Conservation (phyloP, 176 grass and related monocot genomes). For the Oropetium thomaeum region DNA sequence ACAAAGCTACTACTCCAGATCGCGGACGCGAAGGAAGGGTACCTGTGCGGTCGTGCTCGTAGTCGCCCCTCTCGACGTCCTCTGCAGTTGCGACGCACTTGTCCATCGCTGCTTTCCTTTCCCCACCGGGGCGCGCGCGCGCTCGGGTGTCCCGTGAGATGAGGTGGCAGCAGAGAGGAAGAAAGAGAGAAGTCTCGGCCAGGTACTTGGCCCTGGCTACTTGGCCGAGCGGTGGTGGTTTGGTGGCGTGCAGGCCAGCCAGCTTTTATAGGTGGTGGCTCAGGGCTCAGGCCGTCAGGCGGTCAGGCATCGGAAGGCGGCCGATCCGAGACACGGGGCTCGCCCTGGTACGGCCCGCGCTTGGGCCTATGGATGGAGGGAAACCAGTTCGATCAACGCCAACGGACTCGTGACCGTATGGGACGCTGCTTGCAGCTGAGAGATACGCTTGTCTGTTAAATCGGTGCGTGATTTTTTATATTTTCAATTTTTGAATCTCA, state of each 20-base stretch:
- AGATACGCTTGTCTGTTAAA: no score
- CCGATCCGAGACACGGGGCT: background rate
- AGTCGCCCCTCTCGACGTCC: conserved; percentile 55
- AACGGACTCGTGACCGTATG: background rate
- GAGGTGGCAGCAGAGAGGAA: background rate
- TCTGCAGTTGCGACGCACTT: conserved; percentile 35
- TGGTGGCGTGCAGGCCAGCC: conserved; percentile 1
- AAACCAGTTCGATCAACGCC: conserved; percentile 1
- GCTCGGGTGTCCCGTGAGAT: conserved; percentile 30
- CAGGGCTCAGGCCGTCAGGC: no score
- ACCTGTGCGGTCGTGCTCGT: conserved; percentile 69
- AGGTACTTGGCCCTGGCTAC: no score
- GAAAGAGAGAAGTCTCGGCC: background rate
- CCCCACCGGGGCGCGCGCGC: no score
- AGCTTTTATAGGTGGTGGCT: conserved; percentile 38
- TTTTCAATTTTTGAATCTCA: no score
- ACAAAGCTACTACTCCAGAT: no score
- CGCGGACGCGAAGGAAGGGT: no score
- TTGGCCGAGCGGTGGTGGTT: conserved; percentile 16
- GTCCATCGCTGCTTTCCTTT: conserved; percentile 39
- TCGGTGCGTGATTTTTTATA: no score
- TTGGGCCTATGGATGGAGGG: background rate
- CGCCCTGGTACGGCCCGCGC: background rate
- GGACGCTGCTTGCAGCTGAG: no score
- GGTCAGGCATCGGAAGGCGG: background rate